phyloP scores from a whole-genome alignment of 116 monocot genomes.

The Thalassia testudinum region DNA sequence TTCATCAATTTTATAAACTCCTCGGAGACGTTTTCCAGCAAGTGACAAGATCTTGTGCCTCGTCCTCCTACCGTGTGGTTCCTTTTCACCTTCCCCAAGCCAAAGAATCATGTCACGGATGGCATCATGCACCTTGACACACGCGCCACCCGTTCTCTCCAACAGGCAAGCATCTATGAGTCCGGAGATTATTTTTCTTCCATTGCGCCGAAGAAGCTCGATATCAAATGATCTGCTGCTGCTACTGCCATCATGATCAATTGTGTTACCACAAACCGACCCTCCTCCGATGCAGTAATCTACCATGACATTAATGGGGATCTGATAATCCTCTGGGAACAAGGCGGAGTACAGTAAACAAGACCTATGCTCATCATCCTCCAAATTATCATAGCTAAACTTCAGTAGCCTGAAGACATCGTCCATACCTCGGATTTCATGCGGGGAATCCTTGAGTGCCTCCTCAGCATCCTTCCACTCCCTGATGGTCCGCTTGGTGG shows the following conservation, averaged over 20 bases:
- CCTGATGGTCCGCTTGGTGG: background rate
- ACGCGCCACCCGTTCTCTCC: background rate
- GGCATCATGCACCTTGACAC: slow-evolving; percentile 11
- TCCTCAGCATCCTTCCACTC: slow-evolving; percentile 8
- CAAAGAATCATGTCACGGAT: slow-evolving; percentile 12
- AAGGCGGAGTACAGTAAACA: slow-evolving; percentile 11
- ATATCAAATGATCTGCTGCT: background rate
- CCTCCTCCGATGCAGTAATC: slow-evolving; percentile 12
- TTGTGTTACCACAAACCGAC: slow-evolving; percentile 1
- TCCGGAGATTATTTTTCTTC: background rate
- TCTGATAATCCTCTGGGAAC: slow-evolving; percentile 2
- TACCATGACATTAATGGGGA: background rate
- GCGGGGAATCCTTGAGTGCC: background rate
- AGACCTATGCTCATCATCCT: background rate
- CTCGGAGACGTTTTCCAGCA: too few species aligned
- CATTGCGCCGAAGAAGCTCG: slow-evolving; percentile 2
- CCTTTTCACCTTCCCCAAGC: background rate
- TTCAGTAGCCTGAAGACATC: slow-evolving; percentile 5
- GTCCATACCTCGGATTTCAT: slow-evolving; percentile 3
- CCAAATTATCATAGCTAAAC: slow-evolving; percentile 15
- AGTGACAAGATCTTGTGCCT: background rate
- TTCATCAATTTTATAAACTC: too few species aligned
- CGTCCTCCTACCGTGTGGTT: background rate
- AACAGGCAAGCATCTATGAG: slow-evolving; percentile 4
- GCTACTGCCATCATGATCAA: background rate